Conservation (phyloP, 2,329 filamentous ascomycete species). For the Epicoccum nigrum region DNA sequence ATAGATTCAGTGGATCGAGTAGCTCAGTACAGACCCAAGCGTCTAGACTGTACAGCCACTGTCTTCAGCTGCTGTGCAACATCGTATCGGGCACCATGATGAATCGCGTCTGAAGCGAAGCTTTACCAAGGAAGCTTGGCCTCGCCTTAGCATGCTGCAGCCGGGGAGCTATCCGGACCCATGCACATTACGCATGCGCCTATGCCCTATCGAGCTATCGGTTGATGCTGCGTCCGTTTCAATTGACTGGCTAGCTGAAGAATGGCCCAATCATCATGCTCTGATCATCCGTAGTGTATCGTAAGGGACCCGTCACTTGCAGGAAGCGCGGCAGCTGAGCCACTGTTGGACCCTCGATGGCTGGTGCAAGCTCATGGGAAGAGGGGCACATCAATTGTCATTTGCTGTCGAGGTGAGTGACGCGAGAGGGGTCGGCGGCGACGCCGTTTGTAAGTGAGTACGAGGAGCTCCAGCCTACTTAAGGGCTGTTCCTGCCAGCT, state of each 20-base stretch:
- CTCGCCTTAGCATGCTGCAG: constrained; percentile 1
- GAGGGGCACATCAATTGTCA: constrained; percentile 25
- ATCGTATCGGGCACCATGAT: background rate
- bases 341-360: constrained; percentile 30
- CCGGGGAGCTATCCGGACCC: background rate
- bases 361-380: constrained; percentile 21
- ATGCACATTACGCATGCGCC: constrained; percentile 35
- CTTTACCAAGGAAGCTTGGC: constrained; percentile 40
- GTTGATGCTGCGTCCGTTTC: constrained; percentile 16
- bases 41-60: constrained; percentile 3
- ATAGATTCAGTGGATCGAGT: too few species aligned
- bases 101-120: constrained; percentile 18
- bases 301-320: constrained; percentile 6
- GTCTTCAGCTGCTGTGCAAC: constrained; percentile 1
- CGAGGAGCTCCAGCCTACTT: constrained; percentile 20
- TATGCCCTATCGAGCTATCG: constrained; percentile 23
- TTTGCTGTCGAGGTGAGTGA: constrained; percentile 20
- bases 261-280: constrained; percentile 23
- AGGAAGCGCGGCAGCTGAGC: constrained; percentile 20
- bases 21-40: too few species aligned
- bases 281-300: constrained; percentile 20
- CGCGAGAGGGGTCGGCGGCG: constrained; percentile 12
- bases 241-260: background rate
- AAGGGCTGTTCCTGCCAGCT: constrained; percentile 9
- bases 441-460: constrained; percentile 2